phyloP scores from a whole-genome alignment of 2,329 filamentous ascomycete species.

The Exophiala mesophila region DNA sequence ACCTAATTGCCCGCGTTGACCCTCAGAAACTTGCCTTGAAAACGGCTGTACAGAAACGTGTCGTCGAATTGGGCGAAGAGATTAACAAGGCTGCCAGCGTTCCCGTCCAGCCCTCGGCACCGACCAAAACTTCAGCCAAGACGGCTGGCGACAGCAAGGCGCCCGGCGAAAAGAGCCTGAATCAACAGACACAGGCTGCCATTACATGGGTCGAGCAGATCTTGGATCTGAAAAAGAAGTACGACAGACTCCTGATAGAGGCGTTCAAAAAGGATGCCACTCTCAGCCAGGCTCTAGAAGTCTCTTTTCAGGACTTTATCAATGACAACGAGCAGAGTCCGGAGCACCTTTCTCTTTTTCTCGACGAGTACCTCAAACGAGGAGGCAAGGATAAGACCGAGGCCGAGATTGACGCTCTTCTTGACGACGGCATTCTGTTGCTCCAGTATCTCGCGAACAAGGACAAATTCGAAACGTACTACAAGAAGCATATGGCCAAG shows the following conservation, averaged over 20 bases:
- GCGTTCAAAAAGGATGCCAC: conserved; percentile 73
- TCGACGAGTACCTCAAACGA: conserved; percentile 92
- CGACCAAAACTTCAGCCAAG: conserved; percentile 37
- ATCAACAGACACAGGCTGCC: conserved; percentile 78
- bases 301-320: conserved; percentile 89
- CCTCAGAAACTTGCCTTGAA: conserved; percentile 65
- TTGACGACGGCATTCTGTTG: conserved; percentile 85
- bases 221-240: conserved; percentile 78
- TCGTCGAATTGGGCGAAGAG: conserved; percentile 73
- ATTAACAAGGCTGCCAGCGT: conserved; percentile 65
- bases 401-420: conserved; percentile 71
- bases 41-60: conserved; percentile 64
- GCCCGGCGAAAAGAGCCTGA: conserved; percentile 54
- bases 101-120: conserved; percentile 52
- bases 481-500: conserved; percentile 92
- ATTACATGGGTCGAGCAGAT: conserved; percentile 96
- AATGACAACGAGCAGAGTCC: conserved; percentile 80
- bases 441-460: conserved; percentile 86
- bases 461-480: conserved; percentile 93
- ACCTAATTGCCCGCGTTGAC: conserved; percentile 73
- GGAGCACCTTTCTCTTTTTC: conserved; percentile 92
- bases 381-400: conserved; percentile 92
- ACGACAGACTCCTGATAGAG: conserved; percentile 68
- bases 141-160: conserved; percentile 45
- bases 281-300: conserved; percentile 75